A percentile compares a stretch with the other conserved stretches of the same genome.
Evolutionary conservation across 108 stramenopile genomes (phyloP).

Genomic region (Seminavis robusta): DNA sequence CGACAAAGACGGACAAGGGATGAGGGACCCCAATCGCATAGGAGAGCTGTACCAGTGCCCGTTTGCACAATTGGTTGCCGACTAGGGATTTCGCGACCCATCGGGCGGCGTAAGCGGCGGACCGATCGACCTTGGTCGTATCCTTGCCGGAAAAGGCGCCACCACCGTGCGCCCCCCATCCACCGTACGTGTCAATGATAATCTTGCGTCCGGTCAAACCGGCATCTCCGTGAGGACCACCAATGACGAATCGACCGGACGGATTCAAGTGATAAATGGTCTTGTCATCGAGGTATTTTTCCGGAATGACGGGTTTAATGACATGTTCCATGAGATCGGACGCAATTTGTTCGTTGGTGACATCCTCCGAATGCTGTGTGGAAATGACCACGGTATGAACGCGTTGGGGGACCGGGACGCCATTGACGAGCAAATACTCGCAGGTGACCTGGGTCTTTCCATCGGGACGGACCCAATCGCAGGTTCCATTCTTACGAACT

Average conservation of each 20-base stretch:
- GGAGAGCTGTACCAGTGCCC: conserved; percentile 90
- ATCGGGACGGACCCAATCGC: conserved; percentile 97
- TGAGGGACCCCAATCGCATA: conserved; percentile 97
- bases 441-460: conserved; percentile 98
- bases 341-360: conserved; percentile 89
- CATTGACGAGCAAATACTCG: conserved; percentile 91
- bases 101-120: conserved; percentile 94
- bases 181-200: conserved; percentile 98
- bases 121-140: conserved; percentile 96
- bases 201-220: conserved; percentile 97
- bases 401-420: conserved; percentile 88
- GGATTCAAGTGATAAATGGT: conserved; percentile 98
- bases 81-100: conserved; percentile 98
- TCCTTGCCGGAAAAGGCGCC: conserved; percentile 98
- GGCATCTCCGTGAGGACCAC: conserved; percentile 97
- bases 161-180: conserved; percentile 98
- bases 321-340: conserved; percentile 96
- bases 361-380: conserved; percentile 95
- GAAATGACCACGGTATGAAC: conserved; percentile 98
- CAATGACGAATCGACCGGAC: conserved; percentile 94
- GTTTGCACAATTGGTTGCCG: conserved; percentile 90
- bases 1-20: conserved; percentile 91
- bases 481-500: conserved; percentile 91
- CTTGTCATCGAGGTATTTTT: conserved; percentile 95
- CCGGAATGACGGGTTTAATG: conserved; percentile 94